A percentile compares a stretch with the other conserved stretches of the same genome.
Evolutionary conservation across 78 protist species (phyloP).

Genomic region (Dictyostelium brefeldianum): DNA sequence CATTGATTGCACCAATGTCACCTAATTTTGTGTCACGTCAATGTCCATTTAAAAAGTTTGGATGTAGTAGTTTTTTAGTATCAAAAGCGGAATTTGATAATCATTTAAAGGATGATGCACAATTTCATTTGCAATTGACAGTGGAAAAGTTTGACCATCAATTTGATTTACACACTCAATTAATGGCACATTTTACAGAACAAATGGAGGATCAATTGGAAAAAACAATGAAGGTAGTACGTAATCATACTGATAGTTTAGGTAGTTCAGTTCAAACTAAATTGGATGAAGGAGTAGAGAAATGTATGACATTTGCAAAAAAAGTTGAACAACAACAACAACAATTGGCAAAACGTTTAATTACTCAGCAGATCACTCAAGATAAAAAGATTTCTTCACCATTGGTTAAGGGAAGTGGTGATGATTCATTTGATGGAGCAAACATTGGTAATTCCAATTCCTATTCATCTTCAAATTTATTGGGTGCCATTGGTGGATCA

Average conservation of each 20-base stretch:
- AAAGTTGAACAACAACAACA: slow-evolving; percentile 81
- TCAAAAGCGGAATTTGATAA: slow-evolving; percentile 42
- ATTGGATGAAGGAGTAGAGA: slow-evolving; percentile 69
- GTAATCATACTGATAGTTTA: slow-evolving; percentile 54
- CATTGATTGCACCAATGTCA: slow-evolving; percentile 13
- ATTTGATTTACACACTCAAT: slow-evolving; percentile 74
- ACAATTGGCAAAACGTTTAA: slow-evolving; percentile 65
- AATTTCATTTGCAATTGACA: slow-evolving; percentile 47
- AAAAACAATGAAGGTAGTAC: slow-evolving; percentile 64
- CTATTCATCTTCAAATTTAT: background rate
- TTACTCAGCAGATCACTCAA: slow-evolving; percentile 43
- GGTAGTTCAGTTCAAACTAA: slow-evolving; percentile 9
- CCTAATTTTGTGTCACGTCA: slow-evolving; percentile 46
- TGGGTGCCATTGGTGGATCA: too few species aligned
- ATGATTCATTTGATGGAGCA: background rate
- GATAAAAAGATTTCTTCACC: slow-evolving; percentile 13
- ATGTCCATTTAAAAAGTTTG: slow-evolving; percentile 71
- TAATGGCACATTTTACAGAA: slow-evolving; percentile 77
- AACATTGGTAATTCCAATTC: background rate
- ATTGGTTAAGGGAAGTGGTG: slow-evolving; percentile 24
- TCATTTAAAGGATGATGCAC: slow-evolving; percentile 57
- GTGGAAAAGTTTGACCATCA: slow-evolving; percentile 78
- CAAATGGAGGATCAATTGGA: slow-evolving; percentile 77
- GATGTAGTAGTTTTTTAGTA: slow-evolving; percentile 31
- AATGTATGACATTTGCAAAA: slow-evolving; percentile 68